These are phyloP conservation scores for Fagopyrum esculentum DNA, from an alignment of 148 eudicot genomes.

Conservation along the genomic window DNA sequence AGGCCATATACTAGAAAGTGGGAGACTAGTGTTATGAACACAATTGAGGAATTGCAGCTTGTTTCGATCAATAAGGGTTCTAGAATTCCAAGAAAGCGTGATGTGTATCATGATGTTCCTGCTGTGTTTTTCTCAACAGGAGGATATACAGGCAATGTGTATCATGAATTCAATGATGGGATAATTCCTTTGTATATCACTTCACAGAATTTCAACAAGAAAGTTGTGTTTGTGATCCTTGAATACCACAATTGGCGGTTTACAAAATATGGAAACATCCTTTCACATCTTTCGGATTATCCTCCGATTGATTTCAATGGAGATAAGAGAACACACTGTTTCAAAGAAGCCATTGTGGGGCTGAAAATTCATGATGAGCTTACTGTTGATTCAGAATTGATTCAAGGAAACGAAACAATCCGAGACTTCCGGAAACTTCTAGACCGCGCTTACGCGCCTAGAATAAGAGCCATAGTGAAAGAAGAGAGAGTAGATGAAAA, in stretches of 20 bases:
- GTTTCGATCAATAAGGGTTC: slow-evolving; percentile 28
- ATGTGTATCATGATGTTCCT: slow-evolving; percentile 53
- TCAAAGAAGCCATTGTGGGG: slow-evolving; percentile 49
- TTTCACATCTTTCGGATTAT: slow-evolving; percentile 29
- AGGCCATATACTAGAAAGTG: slow-evolving; percentile 86
- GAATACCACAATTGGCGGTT: slow-evolving; percentile 32
- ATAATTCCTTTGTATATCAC: slow-evolving; percentile 58
- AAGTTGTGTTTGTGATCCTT: slow-evolving; percentile 27
- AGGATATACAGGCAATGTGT: slow-evolving; percentile 41
- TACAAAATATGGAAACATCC: slow-evolving; percentile 21
- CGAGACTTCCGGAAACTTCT: slow-evolving; percentile 4
- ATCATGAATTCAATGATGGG: slow-evolving; percentile 49
- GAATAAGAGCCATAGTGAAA: background rate
- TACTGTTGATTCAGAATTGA: background rate
- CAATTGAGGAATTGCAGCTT: slow-evolving; percentile 59
- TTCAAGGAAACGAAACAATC: background rate
- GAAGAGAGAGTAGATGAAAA: background rate
- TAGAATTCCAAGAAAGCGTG: slow-evolving; percentile 30
- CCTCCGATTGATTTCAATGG: slow-evolving; percentile 26
- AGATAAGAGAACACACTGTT: slow-evolving; percentile 40
- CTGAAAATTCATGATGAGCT: slow-evolving; percentile 38
- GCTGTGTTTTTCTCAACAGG: slow-evolving; percentile 51
- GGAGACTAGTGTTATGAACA: slow-evolving; percentile 62
- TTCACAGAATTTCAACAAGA: slow-evolving; percentile 26
- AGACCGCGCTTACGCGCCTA: slow-evolving; percentile 2